Evolutionary conservation across 75 land plant genomes (phyloP).

Genomic region (Sequoiadendron giganteum): DNA sequence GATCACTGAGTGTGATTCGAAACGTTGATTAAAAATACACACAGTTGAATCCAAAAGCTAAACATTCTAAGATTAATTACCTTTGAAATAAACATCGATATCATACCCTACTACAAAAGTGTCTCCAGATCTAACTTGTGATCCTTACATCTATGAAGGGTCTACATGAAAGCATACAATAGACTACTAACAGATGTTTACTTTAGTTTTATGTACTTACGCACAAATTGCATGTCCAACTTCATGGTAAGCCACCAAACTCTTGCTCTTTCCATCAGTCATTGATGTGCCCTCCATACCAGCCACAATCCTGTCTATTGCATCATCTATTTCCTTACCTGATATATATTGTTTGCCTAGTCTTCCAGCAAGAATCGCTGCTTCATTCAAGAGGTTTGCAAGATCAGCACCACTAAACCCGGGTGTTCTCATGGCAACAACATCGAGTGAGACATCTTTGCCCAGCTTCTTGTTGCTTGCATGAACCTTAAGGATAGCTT

Average conservation of each 20-base stretch:
- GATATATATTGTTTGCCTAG: conserved; percentile 40
- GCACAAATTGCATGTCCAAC: conserved; percentile 60
- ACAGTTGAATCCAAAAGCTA: no score
- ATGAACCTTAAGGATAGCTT: conserved; percentile 53
- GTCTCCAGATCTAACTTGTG: conserved; percentile 15
- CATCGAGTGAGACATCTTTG: conserved; percentile 41
- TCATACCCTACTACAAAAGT: conserved; percentile 17
- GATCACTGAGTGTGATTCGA: no score
- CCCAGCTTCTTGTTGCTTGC: conserved; percentile 48
- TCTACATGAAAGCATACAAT: conserved; percentile 15
- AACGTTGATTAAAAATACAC: no score
- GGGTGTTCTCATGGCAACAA: conserved; percentile 56
- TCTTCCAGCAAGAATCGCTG: conserved; percentile 53
- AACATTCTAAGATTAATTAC: no score
- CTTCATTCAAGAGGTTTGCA: conserved; percentile 55
- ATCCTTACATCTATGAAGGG: conserved; percentile 15
- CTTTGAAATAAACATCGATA: conserved; percentile 17
- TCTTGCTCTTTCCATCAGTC: conserved; percentile 57
- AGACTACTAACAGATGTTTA: not conserved
- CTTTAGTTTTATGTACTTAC: conserved; percentile 22
- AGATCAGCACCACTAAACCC: conserved; percentile 61
- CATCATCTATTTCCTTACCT: conserved; percentile 50
- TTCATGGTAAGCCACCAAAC: conserved; percentile 58
- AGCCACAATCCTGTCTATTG: conserved; percentile 59
- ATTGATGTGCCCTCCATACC: conserved; percentile 60